phyloP scores from a whole-genome alignment of 768 basidiomycete genomes.

The Psilocybe tampanensis region DNA sequence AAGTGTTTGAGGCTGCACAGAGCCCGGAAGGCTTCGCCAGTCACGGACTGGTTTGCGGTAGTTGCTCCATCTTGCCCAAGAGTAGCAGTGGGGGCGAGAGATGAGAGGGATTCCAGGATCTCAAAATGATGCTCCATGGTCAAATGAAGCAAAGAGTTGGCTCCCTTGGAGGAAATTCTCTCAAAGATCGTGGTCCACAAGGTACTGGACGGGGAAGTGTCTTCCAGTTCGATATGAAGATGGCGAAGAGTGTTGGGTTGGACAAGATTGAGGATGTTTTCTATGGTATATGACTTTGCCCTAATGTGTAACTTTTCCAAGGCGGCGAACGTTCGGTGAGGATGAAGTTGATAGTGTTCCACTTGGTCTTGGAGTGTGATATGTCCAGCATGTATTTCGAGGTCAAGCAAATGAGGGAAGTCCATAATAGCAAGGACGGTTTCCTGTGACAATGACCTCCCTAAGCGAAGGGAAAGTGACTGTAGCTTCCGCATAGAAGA shows the following conservation, averaged over 20 bases:
- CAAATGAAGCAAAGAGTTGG: conserved; percentile 35
- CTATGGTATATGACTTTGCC: conserved; percentile 33
- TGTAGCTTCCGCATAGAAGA: conserved; percentile 33
- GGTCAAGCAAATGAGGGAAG: conserved; percentile 38
- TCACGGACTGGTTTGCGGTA: conserved; percentile 9
- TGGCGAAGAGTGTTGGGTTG: conserved; percentile 32
- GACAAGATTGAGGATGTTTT: conserved; percentile 35
- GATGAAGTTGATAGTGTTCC: conserved; percentile 8
- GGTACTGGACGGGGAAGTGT: conserved; percentile 20
- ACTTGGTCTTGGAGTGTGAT: conserved; percentile 30
- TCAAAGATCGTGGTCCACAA: conserved; percentile 39
- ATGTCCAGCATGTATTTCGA: conserved; percentile 47
- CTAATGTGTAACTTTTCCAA: conserved; percentile 44
- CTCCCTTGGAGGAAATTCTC: conserved; percentile 27
- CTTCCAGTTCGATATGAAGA: conserved; percentile 41
- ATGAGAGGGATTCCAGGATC: conserved; percentile 27
- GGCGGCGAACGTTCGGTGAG: conserved; percentile 32
- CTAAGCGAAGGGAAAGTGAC: conserved; percentile 41
- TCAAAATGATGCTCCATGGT: conserved; percentile 47
- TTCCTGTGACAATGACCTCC: conserved; percentile 35
- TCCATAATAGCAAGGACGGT: conserved; percentile 37
- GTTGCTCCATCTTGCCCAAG: background rate
- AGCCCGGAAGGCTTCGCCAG: conserved; percentile 34
- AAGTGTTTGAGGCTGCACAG: conserved; percentile 37
- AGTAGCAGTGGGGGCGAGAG: conserved; percentile 11